Evolutionary conservation across 768 basidiomycete genomes (phyloP).

Genomic region (Boletus pseudo-olivaceus): DNA sequence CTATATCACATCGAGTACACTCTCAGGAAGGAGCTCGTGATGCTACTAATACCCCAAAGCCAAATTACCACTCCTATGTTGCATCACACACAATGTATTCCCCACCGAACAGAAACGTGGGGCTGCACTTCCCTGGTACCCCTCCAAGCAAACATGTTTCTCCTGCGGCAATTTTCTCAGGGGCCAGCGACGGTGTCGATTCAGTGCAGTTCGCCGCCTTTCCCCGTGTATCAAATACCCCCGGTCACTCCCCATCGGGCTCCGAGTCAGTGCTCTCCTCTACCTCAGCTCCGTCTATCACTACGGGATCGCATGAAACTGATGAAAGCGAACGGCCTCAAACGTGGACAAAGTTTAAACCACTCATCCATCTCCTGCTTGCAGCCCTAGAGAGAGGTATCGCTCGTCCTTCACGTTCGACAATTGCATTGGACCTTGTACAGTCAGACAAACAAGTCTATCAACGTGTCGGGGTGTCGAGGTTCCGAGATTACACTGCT

Average conservation of each 20-base stretch:
- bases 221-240: constrained; percentile 5
- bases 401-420: constrained; percentile 36
- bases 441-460: constrained; percentile 26
- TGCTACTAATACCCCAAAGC: not conserved
- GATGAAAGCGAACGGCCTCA: constrained; percentile 8
- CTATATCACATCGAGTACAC: not conserved
- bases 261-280: constrained; percentile 1
- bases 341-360: constrained; percentile 29
- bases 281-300: constrained; percentile 4
- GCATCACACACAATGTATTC: constrained; percentile 5
- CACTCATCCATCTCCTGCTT: constrained; percentile 24
- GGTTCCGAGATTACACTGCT: constrained; percentile 26
- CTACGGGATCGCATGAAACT: not conserved
- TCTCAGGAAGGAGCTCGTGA: not conserved
- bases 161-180: not conserved
- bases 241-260: not conserved
- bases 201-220: not conserved
- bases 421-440: constrained; percentile 35
- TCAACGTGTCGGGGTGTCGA: constrained; percentile 23
- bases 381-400: constrained; percentile 29
- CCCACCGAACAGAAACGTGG: constrained; percentile 8
- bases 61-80: constrained; percentile 1
- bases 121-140: not conserved
- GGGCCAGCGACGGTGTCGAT: not conserved
- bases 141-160: constrained; percentile 1